A percentile compares a stretch with the other conserved stretches of the same genome.
Conservation (phyloP, 2,329 filamentous ascomycete species). For the Drechmeria coniospora region DNA sequence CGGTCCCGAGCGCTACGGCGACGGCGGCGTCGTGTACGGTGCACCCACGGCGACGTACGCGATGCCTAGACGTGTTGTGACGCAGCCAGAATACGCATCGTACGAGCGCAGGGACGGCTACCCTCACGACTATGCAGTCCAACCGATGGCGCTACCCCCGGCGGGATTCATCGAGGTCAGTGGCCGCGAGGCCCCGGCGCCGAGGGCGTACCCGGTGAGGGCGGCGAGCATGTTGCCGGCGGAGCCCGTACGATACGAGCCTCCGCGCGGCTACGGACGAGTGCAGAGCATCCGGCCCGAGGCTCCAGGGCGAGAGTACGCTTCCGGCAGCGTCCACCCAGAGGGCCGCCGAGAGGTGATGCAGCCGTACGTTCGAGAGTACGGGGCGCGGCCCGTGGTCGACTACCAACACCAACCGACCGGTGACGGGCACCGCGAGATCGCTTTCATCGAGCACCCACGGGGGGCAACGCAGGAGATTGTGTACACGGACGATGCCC, state of each 20-base stretch:
- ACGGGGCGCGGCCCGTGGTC: conserved; percentile 10
- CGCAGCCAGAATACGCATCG: conserved; percentile 42
- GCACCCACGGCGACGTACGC: conserved; percentile 33
- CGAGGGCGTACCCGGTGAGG: conserved; percentile 38
- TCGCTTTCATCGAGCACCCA: conserved; percentile 29
- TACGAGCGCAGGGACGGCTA: conserved; percentile 38
- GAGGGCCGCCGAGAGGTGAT: conserved; percentile 14
- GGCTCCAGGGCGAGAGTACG: conserved; percentile 13
- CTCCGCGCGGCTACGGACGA: conserved; percentile 25
- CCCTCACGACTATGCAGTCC: conserved; percentile 41
- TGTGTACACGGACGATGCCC: conserved; percentile 27
- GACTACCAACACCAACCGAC: neutral
- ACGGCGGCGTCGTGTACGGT: conserved; percentile 34
- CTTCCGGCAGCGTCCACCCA: conserved; percentile 11
- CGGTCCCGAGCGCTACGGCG: conserved; percentile 29
- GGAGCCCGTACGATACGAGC: conserved; percentile 26
- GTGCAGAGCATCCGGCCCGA: conserved; percentile 28
- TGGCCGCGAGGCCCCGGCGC: conserved; percentile 26
- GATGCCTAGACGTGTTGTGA: conserved; percentile 40
- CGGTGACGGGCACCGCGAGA: conserved; percentile 18
- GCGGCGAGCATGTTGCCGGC: conserved; percentile 43
- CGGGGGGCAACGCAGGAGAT: conserved; percentile 25
- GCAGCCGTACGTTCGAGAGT: conserved; percentile 18
- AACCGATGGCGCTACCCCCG: conserved; percentile 25
- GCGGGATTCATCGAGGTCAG: conserved; percentile 34